Conservation (phyloP, 768 basidiomycete genomes). For the Suillus cothurnatus region DNA sequence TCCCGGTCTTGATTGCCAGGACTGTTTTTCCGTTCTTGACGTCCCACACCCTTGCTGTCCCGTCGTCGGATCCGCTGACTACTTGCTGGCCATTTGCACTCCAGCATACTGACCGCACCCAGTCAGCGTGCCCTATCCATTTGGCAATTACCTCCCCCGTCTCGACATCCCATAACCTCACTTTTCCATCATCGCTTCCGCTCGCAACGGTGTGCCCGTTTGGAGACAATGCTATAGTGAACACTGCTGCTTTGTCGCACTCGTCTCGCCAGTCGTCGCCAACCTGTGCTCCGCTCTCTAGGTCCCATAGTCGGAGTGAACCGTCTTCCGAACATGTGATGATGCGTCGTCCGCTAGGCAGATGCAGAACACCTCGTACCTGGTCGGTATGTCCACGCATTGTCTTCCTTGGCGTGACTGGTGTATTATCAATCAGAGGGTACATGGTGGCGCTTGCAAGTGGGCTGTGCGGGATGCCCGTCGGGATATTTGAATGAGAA, state of each 20-base stretch:
- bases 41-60: slow-evolving; percentile 8
- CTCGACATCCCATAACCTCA: slow-evolving; percentile 1
- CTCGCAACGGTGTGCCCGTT: not conserved
- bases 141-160: not conserved
- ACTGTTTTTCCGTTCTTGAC: slow-evolving; percentile 27
- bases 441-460: not conserved
- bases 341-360: not conserved
- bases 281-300: not conserved
- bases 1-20: not conserved
- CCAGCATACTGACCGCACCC: not conserved
- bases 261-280: not conserved
- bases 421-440: not conserved
- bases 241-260: not conserved
- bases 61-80: slow-evolving; percentile 16
- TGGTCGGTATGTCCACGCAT: not conserved
- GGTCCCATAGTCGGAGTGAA: not conserved
- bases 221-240: not conserved
- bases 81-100: slow-evolving; percentile 14
- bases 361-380: not conserved
- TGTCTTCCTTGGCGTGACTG: not conserved
- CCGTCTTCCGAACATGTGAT: not conserved
- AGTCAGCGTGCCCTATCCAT: not conserved
- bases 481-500: not conserved
- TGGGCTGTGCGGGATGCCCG: not conserved
- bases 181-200: not conserved